phyloP scores from a whole-genome alignment of 192 early-diverging fungal genomes.

The Linnemannia zychae region DNA sequence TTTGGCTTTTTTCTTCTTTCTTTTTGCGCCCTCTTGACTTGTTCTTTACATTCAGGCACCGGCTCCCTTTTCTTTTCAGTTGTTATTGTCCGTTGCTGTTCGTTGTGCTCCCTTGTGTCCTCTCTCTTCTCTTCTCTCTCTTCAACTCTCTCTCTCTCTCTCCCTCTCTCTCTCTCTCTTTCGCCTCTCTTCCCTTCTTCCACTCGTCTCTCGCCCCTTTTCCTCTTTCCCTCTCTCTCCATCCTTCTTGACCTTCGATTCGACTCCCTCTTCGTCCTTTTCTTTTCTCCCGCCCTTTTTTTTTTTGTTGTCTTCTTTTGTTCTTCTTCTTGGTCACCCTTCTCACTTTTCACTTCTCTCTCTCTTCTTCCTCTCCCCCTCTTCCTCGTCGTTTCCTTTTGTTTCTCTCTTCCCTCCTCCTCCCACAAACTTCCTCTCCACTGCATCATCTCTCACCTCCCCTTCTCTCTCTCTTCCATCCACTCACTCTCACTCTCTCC shows the following conservation, averaged over 20 bases:
- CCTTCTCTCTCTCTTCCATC: not conserved
- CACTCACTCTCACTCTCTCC: not conserved
- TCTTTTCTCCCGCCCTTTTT: slow-evolving; percentile 1
- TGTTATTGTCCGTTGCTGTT: not conserved
- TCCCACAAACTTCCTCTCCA: not conserved
- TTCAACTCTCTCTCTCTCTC: not conserved
- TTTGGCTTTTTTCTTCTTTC: not conserved
- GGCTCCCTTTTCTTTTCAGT: not conserved
- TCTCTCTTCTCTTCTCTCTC: not conserved
- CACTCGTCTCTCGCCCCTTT: not conserved
- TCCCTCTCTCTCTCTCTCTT: not conserved
- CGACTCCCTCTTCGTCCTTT: not conserved
- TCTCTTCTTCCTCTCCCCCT: not conserved
- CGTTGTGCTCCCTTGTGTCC: not conserved
- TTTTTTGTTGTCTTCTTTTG: not conserved
- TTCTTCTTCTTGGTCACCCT: too few relatives aligned
- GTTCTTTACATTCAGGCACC: not conserved
- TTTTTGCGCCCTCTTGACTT: not conserved
- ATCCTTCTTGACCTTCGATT: not conserved
- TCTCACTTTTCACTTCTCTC: not conserved
- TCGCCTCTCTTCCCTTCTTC: not conserved
- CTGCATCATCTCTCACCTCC: not conserved
- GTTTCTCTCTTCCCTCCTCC: not conserved
- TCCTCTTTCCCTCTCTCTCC: not conserved
- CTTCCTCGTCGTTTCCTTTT: not conserved